Evolutionary conservation across 352 stramenopile genomes (phyloP).

Genomic region (Thalassiosira livingstoniorum): DNA sequence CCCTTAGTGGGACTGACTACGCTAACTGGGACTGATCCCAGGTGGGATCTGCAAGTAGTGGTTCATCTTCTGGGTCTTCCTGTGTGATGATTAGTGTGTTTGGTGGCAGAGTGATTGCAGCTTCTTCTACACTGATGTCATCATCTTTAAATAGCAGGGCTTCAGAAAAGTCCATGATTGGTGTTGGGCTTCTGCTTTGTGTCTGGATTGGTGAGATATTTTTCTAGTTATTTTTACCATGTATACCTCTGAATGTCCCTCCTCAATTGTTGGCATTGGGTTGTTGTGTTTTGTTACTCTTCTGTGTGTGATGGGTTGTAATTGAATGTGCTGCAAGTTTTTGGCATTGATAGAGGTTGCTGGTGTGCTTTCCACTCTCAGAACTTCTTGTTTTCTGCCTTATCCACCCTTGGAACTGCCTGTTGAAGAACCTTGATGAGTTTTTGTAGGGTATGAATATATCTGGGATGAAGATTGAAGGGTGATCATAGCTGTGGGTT

Average conservation of each 20-base stretch:
- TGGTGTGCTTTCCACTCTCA: neutral
- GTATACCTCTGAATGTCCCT: no score
- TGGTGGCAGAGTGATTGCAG: no score
- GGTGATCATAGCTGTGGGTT: neutral
- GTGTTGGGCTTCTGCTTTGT: neutral
- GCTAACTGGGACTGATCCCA: no score
- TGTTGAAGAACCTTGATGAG: neutral
- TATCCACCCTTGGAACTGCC: neutral
- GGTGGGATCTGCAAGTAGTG: no score
- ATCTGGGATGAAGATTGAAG: neutral
- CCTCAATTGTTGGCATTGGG: no score
- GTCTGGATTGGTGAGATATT: neutral
- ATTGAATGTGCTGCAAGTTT: neutral
- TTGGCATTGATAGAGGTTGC: neutral
- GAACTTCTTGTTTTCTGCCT: neutral
- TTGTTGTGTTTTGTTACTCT: neutral
- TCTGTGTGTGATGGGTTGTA: neutral
- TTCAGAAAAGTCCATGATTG: neutral
- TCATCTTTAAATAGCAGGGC: no score
- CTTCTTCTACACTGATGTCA: no score
- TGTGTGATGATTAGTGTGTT: neutral
- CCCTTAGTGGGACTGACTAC: no score
- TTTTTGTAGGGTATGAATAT: neutral
- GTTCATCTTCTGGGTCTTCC: neutral
- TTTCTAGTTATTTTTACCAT: neutral